These are phyloP conservation scores for Leucaena leucocephala DNA, from an alignment of 306 rosid species.

Conservation along the genomic window DNA sequence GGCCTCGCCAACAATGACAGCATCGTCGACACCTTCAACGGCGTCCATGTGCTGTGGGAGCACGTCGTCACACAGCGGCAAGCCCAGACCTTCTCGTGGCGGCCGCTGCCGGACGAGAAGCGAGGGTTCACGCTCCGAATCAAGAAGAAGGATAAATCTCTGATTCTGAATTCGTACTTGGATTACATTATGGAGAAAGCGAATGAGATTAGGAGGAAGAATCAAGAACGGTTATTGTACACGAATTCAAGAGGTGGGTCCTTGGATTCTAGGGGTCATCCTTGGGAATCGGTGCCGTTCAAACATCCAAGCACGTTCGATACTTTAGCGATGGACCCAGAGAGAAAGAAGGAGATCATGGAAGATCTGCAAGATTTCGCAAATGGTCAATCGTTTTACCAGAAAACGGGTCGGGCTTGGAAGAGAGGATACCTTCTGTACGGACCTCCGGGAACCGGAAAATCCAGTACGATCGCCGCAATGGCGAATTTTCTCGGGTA, in stretches of 20 bases:
- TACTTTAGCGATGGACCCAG: constrained; percentile 90
- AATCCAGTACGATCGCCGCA: constrained; percentile 96
- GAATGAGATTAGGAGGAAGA: constrained; percentile 75
- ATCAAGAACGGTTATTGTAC: constrained; percentile 76
- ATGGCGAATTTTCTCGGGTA: constrained; percentile 91
- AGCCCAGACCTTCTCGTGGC: constrained; percentile 81
- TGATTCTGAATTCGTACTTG: constrained; percentile 63
- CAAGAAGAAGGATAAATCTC: constrained; percentile 60
- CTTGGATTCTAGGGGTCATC: constrained; percentile 82
- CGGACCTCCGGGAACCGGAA: constrained; percentile 96
- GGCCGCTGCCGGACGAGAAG: constrained; percentile 87
- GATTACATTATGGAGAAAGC: constrained; percentile 88
- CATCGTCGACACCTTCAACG: constrained; percentile 71
- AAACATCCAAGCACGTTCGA: constrained; percentile 94
- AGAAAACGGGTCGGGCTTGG: constrained; percentile 94
- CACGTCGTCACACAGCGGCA: constrained; percentile 82
- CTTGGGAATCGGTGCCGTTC: constrained; percentile 97
- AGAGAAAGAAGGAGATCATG: constrained; percentile 64
- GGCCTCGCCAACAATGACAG: constrained; percentile 86
- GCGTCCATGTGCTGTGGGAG: constrained; percentile 80
- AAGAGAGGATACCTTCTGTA: constrained; percentile 86
- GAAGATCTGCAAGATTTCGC: constrained; percentile 80
- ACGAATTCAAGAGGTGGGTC: constrained; percentile 94
- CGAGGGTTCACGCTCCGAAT: constrained; percentile 82
- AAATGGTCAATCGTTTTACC: constrained; percentile 75